Evolutionary conservation across 2,329 filamentous ascomycete species (phyloP), one percentile per base, ranked within the genome.

Genomic region (Trichoderma gracile): DNA sequence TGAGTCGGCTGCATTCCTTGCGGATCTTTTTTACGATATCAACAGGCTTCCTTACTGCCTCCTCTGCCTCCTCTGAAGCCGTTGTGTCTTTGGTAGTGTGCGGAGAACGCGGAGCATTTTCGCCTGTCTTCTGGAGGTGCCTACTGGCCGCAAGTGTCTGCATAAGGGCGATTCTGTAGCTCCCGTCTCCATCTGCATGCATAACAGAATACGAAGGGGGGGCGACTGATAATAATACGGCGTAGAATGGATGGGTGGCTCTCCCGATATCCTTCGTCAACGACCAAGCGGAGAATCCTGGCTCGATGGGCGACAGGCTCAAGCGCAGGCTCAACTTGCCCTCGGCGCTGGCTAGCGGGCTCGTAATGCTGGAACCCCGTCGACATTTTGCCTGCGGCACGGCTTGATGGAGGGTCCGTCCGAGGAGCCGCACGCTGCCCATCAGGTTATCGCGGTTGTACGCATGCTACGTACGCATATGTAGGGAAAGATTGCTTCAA

Each of bases 101-200:
- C 23, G 49, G 58, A 62, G 49, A 54, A 49, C 58, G 19, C 58
- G 58, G 58, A 61, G 58, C 47, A 46, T 62, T 62, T 61, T 62
- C 58, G 38, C 49, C 58, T 46, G 40, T n/a, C 58, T 33, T 23
- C 21, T 43, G 21, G 7, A 38, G 17, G 15, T 21, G 45, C 49
- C 33, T 42, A 38, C 49, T 46, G 38, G 49, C 45, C 33, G 58
- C 58, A 38, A 45, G 49, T 54, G 40, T 53, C 58, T 62, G 58
- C 58, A 54, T 62, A 62, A 46, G 58, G 45, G 25, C 58, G 49
- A 62, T 56, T 38, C 33, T 52, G 43, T 64, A 59, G 63, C 56
- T 57, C 46, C 55, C 63, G 63, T 59, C 63, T 59, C 63, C 63
- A 54, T 53, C 43, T 59, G 40, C 55, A 65, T 65, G 63, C 63